phyloP scores from a whole-genome alignment of 331 rosid species.

The Rosa hybrid region DNA sequence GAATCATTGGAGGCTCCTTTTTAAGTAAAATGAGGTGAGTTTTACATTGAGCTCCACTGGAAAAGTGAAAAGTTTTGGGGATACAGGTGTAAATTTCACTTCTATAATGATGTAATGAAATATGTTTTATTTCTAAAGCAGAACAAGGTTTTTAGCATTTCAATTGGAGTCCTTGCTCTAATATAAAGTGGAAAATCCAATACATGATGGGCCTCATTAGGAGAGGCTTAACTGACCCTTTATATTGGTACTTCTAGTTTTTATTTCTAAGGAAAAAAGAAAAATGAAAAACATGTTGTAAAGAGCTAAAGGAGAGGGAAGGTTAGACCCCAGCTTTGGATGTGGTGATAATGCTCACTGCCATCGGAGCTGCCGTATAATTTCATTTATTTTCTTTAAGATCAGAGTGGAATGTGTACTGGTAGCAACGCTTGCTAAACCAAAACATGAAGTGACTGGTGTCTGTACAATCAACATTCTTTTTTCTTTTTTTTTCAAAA shows the following conservation, averaged over 20 bases:
- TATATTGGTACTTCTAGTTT: not conserved
- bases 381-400: not conserved
- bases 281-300: no score
- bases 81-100: not conserved
- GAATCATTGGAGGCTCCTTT: constrained; percentile 95
- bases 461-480: not conserved
- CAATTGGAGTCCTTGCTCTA: not conserved
- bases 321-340: not conserved
- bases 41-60: constrained; percentile 10
- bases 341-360: not conserved
- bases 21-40: constrained; percentile 58
- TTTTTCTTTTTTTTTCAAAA: not conserved
- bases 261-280: not conserved
- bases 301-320: not conserved
- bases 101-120: not conserved
- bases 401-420: not conserved
- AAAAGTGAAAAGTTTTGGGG: not conserved
- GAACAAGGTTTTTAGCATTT: not conserved
- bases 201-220: not conserved
- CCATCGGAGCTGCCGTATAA: not conserved
- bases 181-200: not conserved
- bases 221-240: not conserved
- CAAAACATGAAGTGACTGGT: not conserved
- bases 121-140: not conserved
- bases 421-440: not conserved